Base-by-base conservation (phyloP, 208 protist species). In the Trypanosoma grayi region DNA sequence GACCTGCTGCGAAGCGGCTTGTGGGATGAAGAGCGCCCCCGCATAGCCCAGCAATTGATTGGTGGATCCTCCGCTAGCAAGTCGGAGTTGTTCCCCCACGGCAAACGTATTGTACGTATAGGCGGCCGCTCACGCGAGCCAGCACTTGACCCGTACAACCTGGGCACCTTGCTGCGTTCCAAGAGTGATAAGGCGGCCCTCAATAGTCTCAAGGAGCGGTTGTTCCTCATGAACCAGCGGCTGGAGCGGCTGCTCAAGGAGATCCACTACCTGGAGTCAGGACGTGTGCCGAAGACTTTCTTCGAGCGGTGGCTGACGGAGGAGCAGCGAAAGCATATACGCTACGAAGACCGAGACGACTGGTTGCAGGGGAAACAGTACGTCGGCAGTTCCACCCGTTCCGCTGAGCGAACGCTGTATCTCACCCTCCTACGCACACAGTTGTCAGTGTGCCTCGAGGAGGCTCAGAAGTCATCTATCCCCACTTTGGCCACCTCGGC, bases 301-400 rank as follows among this genome's bases (percentile, higher is more conserved):
- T 95, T 95, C 73, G 79, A 92, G 63, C 75, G 82, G 1, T 95
- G 85, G 84, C 70, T 95, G n/a, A 95, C 89, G 20, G 55, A 78
- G 8, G 83, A 93, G 53, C 89, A 95, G 67, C 76, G 73, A 16
- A 60, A 60, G 36, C 73, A 80, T 77, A 81, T 92, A 39, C 57
- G 60, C n/a, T 88, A 76, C 66, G 89, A 93, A 25, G 84, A 93
- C n/a, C 83, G 83, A 22, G 89, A 95, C 37, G 71, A 70, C 31
- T 95, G 89, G 86, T 68, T 95, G 31, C 68, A 64, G 2, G 89
- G 89, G 3, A 75, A 80, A 39, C 66, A 73, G 24, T 95, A 84
- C 65, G 52, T 88, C 4, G 83, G 85, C 1, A 61, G 67, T 36
- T 65, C 54, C 36, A 55, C 53, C 2, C 28, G 43, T n/a, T 54